These are phyloP conservation scores for Furcasterigmium sp. DNA, from an alignment of 2,329 filamentous ascomycete genomes.

Conservation along the genomic window DNA sequence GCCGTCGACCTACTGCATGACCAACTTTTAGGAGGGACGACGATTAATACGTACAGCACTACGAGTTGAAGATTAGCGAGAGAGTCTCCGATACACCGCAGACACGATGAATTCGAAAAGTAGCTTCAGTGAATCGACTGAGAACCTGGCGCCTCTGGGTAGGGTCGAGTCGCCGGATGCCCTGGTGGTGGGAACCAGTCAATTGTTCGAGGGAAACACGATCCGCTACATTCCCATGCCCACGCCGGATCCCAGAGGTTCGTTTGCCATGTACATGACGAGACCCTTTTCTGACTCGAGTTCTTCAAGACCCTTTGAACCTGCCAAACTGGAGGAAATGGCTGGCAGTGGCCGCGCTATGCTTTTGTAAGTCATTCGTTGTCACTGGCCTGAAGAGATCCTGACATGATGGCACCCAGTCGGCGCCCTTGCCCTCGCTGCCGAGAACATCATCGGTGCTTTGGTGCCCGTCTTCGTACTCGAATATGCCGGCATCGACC, in stretches of 20 bases:
- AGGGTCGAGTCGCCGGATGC: conserved; percentile 13
- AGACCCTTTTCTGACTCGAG: conserved; percentile 4
- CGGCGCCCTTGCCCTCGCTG: conserved; percentile 11
- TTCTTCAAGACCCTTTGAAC: conserved; percentile 21
- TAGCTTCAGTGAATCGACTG: conserved; percentile 14
- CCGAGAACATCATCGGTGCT: conserved; percentile 19
- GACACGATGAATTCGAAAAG: conserved; percentile 9
- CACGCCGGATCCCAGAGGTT: conserved; percentile 23
- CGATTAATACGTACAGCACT: not conserved
- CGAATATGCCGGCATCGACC: conserved; percentile 25
- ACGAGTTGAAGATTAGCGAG: not conserved
- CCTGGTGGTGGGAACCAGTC: conserved; percentile 17
- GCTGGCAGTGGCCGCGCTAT: conserved; percentile 19
- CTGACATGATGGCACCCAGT: conserved; percentile 3
- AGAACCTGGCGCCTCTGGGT: conserved; percentile 12
- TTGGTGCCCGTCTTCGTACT: conserved; percentile 27
- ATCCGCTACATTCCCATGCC: conserved; percentile 20
- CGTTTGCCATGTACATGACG: not conserved
- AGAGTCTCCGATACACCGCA: not conserved
- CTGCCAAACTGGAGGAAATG: conserved; percentile 24
- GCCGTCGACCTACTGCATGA: not conserved
- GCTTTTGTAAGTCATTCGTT: conserved; percentile 19
- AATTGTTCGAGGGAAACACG: conserved; percentile 14
- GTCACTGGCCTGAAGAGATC: not conserved
- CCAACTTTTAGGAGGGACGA: too few species aligned